A percentile compares a stretch with the other conserved stretches of the same genome.
Conservation (phyloP, 148 eudicot genomes). For the Beta vulgaris region DNA sequence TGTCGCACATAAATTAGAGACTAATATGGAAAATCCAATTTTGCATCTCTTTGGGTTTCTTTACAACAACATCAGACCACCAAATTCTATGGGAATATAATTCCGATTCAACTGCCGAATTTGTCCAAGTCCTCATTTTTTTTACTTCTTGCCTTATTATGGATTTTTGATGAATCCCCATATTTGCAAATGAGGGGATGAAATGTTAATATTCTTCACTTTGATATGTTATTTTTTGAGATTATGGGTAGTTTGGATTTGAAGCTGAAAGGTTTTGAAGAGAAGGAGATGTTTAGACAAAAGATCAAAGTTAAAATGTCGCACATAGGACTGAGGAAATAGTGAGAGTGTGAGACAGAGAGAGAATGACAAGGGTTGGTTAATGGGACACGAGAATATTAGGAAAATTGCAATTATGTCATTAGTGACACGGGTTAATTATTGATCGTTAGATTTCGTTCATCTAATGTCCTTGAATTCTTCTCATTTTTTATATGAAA, state of each 20-base stretch:
- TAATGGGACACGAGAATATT: too few species aligned
- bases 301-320: too few species aligned
- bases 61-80: conserved; percentile 53
- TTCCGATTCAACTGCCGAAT: conserved; percentile 17
- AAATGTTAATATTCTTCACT: background rate
- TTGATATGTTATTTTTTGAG: conserved; percentile 11
- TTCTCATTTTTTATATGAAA: too few species aligned
- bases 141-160: conserved; percentile 4
- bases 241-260: conserved; percentile 23
- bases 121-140: background rate
- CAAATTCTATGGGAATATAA: conserved; percentile 30
- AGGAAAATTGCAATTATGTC: too few species aligned
- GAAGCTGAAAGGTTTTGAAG: too few species aligned
- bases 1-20: conserved; percentile 36
- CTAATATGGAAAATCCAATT: conserved; percentile 52
- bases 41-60: conserved; percentile 45
- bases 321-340: too few species aligned
- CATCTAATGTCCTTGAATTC: too few species aligned
- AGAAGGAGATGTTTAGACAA: too few species aligned
- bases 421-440: too few species aligned
- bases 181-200: conserved; percentile 7
- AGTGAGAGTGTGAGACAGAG: too few species aligned
- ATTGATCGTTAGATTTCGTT: too few species aligned
- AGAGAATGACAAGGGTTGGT: too few species aligned
- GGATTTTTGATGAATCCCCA: conserved; percentile 7